phyloP scores from a whole-genome alignment of 352 stramenopile genomes.

The Globisporangium echinulatum region DNA sequence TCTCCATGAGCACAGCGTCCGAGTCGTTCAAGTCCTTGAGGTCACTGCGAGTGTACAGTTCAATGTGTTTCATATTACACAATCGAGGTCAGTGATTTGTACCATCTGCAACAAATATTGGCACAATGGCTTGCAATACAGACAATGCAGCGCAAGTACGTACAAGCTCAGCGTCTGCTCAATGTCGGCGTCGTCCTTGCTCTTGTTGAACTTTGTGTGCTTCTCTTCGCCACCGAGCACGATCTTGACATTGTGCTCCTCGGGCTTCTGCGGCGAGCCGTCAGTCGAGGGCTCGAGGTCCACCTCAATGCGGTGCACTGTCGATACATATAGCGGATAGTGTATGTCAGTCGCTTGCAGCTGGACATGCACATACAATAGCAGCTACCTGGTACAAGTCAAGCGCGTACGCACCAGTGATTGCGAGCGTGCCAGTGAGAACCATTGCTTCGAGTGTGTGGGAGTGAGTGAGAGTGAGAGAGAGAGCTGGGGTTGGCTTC shows the following conservation, averaged over 20 bases:
- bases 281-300: neutral
- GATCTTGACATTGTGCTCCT: slow-evolving; percentile 13
- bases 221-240: slow-evolving; percentile 8
- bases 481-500: too few species aligned
- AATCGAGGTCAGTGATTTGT: too few species aligned
- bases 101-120: too few species aligned
- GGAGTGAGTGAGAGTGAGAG: too few species aligned
- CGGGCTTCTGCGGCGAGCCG: slow-evolving; percentile 2
- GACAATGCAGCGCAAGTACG: slow-evolving; percentile 3
- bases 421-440: slow-evolving; percentile 36
- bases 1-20: slow-evolving; percentile 34
- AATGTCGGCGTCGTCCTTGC: slow-evolving; percentile 5
- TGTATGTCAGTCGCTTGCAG: too few species aligned
- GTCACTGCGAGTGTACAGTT: slow-evolving; percentile 14
- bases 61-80: too few species aligned
- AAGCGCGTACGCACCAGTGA: slow-evolving; percentile 21
- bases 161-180: slow-evolving; percentile 15
- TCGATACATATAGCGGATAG: neutral
- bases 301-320: slow-evolving; percentile 17
- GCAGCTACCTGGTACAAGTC: too few species aligned
- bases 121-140: too few species aligned
- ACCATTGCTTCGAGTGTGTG: slow-evolving; percentile 15
- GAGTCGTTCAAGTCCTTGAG: slow-evolving; percentile 22
- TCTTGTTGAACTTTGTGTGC: slow-evolving; percentile 11
- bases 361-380: too few species aligned